phyloP scores from a whole-genome alignment of 441 rosid species.

The Rhodomyrtus psidioides region DNA sequence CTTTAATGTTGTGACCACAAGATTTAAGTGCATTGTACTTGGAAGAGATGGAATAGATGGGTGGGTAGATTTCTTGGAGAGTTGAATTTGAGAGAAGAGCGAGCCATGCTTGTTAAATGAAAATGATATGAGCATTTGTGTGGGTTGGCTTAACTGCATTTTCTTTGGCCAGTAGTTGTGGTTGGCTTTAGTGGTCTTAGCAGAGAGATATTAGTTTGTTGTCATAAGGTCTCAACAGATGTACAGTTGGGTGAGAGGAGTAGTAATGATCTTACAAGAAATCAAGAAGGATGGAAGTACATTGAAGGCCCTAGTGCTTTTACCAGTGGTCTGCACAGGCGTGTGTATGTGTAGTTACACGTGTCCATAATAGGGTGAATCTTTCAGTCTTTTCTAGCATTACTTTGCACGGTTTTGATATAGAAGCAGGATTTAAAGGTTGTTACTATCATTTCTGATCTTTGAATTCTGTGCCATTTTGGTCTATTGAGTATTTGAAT shows the following conservation, averaged over 20 bases:
- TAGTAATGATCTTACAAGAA: background rate
- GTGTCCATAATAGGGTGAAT: background rate
- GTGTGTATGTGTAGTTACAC: background rate
- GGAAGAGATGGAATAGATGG: background rate
- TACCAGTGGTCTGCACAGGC: background rate
- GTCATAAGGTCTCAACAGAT: background rate
- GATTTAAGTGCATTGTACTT: background rate
- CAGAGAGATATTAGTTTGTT: background rate
- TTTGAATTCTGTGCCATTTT: background rate
- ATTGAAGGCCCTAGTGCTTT: background rate
- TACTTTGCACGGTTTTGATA: background rate
- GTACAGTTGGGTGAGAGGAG: background rate
- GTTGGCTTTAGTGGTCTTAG: background rate
- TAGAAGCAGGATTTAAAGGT: background rate
- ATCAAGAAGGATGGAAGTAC: background rate
- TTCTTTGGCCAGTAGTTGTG: background rate
- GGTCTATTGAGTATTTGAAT: background rate
- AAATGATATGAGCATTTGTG: background rate
- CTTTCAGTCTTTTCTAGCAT: background rate
- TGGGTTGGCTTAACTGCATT: background rate
- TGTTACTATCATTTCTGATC: background rate
- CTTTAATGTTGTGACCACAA: background rate
- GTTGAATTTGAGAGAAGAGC: background rate
- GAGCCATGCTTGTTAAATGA: background rate
- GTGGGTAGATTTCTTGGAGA: background rate